Conservation (phyloP, 495 filamentous ascomycete genomes). For the Aspergillus saccharolyticus region DNA sequence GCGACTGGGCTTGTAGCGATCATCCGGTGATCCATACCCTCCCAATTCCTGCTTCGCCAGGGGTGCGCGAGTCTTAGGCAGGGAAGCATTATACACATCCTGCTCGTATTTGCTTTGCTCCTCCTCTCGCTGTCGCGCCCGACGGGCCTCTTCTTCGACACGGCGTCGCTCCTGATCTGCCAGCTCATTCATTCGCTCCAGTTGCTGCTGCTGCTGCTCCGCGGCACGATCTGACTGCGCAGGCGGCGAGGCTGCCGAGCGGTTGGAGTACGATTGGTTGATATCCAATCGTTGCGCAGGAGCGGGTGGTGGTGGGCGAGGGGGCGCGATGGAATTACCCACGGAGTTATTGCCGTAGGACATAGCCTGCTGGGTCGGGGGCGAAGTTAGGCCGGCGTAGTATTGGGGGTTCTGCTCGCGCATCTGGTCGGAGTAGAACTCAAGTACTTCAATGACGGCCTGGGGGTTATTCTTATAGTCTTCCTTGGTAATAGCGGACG, state of each 20-base stretch:
- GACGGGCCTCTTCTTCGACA: constrained; percentile 49
- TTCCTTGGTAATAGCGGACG: constrained; percentile 94
- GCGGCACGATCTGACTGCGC: constrained; percentile 32
- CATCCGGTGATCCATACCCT: constrained; percentile 54
- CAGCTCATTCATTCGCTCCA: constrained; percentile 46
- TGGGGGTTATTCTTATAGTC: constrained; percentile 98
- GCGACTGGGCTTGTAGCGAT: constrained; percentile 78
- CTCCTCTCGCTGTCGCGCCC: constrained; percentile 54
- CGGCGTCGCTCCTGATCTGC: constrained; percentile 47
- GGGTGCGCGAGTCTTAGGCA: constrained; percentile 70
- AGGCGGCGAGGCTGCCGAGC: constrained; percentile 36
- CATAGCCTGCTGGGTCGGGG: constrained; percentile 42
- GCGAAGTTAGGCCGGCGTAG: constrained; percentile 66
- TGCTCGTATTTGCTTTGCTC: constrained; percentile 67
- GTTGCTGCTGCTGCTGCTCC: constrained; percentile 37
- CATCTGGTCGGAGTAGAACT: constrained; percentile 96
- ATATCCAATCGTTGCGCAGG: constrained; percentile 41
- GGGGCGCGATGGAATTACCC: constrained; percentile 71
- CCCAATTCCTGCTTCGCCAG: constrained; percentile 86
- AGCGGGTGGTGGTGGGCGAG: constrained; percentile 61
- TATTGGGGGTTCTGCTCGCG: constrained; percentile 73
- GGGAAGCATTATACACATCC: constrained; percentile 79
- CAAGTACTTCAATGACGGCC: constrained; percentile 92
- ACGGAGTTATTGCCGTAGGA: constrained; percentile 35
- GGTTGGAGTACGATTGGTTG: constrained; percentile 33